Percentiles rank a stretch among this genome's conserved stretches.
Evolutionary conservation across 1,284 basidiomycete species (phyloP).

Genomic region (Ustilago sp.): DNA sequence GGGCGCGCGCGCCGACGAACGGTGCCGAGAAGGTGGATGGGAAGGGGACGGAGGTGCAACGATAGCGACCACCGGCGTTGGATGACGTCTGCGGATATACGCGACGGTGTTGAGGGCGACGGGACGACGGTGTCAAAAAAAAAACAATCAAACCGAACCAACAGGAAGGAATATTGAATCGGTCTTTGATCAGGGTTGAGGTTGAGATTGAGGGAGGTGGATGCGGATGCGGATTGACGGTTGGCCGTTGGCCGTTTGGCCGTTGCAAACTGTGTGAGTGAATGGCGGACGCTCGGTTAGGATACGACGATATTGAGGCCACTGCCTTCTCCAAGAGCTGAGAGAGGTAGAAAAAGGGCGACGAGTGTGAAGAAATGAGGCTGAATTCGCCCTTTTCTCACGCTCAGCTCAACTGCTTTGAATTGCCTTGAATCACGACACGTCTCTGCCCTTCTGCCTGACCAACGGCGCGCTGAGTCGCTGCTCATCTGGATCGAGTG

Average conservation of each 20-base stretch:
- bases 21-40: conserved; percentile 2
- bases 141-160: conserved; percentile 14
- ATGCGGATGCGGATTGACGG: conserved; percentile 15
- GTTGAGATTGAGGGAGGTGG: not conserved
- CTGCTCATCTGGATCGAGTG: conserved; percentile 2
- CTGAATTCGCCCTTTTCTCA: not conserved
- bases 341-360: not conserved
- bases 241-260: not conserved
- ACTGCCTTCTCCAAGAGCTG: not conserved
- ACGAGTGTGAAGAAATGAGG: not conserved
- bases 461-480: conserved; percentile 5
- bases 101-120: conserved; percentile 9
- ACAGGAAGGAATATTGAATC: conserved; percentile 30
- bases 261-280: conserved; percentile 9
- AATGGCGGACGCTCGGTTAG: not conserved
- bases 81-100: not conserved
- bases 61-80: conserved; percentile 4
- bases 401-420: not conserved
- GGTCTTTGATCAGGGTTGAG: conserved; percentile 24
- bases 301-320: conserved; percentile 16
- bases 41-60: not conserved
- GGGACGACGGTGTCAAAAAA: conserved; percentile 18
- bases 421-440: conserved; percentile 28
- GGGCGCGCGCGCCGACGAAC: conserved; percentile 18
- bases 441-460: conserved; percentile 12